Percentiles rank a stretch among this genome's conserved stretches.
These are phyloP conservation scores for Salix dunnii DNA, from an alignment of 345 rosid genomes.

Conservation along the genomic window DNA sequence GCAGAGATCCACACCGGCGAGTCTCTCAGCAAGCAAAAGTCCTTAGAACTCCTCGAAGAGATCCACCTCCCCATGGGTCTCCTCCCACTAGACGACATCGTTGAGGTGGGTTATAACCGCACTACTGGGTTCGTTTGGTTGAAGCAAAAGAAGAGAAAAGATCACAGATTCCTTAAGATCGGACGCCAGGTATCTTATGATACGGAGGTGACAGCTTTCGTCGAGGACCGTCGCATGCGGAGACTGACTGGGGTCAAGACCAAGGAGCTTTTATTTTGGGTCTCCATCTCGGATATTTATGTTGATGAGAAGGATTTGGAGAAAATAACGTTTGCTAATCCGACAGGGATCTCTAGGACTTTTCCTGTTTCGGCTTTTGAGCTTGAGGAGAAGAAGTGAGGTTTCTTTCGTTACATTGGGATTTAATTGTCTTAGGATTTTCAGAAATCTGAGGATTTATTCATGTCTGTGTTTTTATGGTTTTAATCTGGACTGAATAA, in stretches of 20 bases:
- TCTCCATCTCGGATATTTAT: constrained; percentile 46
- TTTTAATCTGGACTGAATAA: no score
- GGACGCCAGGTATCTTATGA: constrained; percentile 47
- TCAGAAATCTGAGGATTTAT: no score
- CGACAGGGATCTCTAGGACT: constrained; percentile 46
- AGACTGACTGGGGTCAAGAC: constrained; percentile 46
- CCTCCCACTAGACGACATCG: constrained; percentile 48
- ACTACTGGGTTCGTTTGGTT: constrained; percentile 61
- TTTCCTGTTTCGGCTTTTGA: constrained; percentile 59
- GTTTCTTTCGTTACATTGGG: neutral
- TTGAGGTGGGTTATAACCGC: constrained; percentile 50
- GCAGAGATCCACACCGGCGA: constrained; percentile 52
- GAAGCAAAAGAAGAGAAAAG: constrained; percentile 40
- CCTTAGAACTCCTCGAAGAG: constrained; percentile 35
- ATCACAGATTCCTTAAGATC: constrained; percentile 39
- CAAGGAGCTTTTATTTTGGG: constrained; percentile 59
- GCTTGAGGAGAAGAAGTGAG: constrained; percentile 11
- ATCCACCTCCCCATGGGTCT: constrained; percentile 52
- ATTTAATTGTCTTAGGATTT: no score
- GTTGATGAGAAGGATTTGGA: constrained; percentile 26
- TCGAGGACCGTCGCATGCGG: constrained; percentile 51
- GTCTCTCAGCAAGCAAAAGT: constrained; percentile 46
- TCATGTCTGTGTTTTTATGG: no score
- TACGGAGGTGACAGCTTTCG: constrained; percentile 44
- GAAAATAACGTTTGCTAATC: constrained; percentile 45